Evolutionary conservation across 495 filamentous ascomycete species (phyloP), one percentile per base, ranked within the genome.

Genomic region (Neurospora tetrasperma): DNA sequence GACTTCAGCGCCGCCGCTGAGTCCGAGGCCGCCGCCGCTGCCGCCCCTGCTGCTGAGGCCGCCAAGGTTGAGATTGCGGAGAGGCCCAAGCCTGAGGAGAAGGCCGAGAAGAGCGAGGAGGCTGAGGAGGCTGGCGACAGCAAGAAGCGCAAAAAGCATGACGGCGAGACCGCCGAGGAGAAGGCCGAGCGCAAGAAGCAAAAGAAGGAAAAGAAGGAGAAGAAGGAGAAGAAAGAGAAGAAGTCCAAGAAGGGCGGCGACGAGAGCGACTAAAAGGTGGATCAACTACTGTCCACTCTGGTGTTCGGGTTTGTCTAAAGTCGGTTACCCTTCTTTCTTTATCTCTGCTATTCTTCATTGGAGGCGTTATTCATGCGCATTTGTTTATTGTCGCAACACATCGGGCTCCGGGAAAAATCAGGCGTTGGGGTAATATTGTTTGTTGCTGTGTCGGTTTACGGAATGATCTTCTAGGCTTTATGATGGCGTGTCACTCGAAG

Each of bases 121-220:
- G 77, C 85, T 72, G 75, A 73, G 0, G 75, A 82, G 7, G 79
- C 78, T n/a, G 54, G 27, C 14, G 81, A 82, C 6, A 76, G 79
- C 73, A 94, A 94, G 86, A 94, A 94, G 85, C 89, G 92, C 75
- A 94, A 94, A 86, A 87, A 91, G 78, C 91, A 93, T 77, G 92
- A 94, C 4, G 92, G 89, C 54, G 92, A 96, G 83, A 93, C 93
- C 4, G 81, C 90, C 35, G 91, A 92, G 76, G 90, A 92, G 81
- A 88, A 89, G 75, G 90, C 89, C 9, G 91, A 93, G 82, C 87
- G 90, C 76, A 94, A 93, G 85, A 86, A 86, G 74, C 86, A 89
- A 83, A 92, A 93, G 86, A 93, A 87, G 75, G 84, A 85, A 74
- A 88, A 93, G 80, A 93, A 92, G 86, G 91, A 82, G 66, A 87